phyloP scores from a whole-genome alignment of 2,329 filamentous ascomycete genomes.

The Pseudohalonectria lignicola region DNA sequence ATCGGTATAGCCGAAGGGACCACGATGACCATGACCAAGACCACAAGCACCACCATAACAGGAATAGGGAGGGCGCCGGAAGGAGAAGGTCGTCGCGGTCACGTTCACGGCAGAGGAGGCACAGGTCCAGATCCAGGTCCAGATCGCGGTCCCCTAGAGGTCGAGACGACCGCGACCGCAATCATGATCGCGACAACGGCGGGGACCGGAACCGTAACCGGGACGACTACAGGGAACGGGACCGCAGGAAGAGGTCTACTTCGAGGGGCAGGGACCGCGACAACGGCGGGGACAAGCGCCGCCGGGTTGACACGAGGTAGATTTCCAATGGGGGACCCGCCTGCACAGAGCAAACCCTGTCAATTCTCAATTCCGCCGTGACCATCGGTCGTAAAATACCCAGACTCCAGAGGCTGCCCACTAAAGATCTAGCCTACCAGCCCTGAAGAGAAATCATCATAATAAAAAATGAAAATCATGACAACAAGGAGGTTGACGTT shows the following conservation, averaged over 20 bases:
- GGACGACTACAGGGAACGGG: conserved; percentile 31
- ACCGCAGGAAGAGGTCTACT: conserved; percentile 45
- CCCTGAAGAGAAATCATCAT: too few species aligned
- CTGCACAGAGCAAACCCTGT: too few species aligned
- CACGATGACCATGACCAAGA: conserved; percentile 10
- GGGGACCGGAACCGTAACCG: conserved; percentile 28
- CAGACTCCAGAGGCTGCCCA: too few species aligned
- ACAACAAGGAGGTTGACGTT: too few species aligned
- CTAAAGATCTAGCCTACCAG: too few species aligned
- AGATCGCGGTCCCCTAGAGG: conserved; percentile 33
- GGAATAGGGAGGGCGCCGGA: conserved; percentile 15
- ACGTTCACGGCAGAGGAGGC: too few species aligned
- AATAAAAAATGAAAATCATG: too few species aligned
- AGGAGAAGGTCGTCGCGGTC: conserved; percentile 18
- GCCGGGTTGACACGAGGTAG: conserved; percentile 33
- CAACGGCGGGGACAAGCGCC: conserved; percentile 44
- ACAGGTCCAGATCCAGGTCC: conserved; percentile 26
- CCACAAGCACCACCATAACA: conserved; percentile 15
- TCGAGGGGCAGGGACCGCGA: conserved; percentile 42
- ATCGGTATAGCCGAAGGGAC: conserved; percentile 10
- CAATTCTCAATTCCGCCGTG: too few species aligned
- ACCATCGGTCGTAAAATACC: too few species aligned
- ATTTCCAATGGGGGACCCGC: too few species aligned
- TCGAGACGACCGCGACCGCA: not conserved
- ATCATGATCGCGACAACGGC: not conserved